Evolutionary conservation across 2,329 filamentous ascomycete genomes (phyloP).

Genomic region (Cercospora sojina): DNA sequence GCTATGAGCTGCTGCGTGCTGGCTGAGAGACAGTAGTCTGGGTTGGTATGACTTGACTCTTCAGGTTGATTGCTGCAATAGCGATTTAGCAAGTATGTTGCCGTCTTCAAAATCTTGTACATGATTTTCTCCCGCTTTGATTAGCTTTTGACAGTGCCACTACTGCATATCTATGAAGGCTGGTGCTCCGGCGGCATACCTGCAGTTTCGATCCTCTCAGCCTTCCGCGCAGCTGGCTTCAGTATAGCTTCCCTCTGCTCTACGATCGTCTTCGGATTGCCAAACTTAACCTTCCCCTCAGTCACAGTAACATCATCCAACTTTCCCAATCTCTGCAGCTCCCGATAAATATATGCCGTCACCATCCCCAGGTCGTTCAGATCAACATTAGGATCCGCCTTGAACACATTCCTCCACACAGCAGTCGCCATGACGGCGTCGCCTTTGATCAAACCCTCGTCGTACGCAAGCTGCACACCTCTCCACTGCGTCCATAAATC

Average conservation of each 20-base stretch:
- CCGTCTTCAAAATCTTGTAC: background rate
- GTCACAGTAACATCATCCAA: constrained; percentile 55
- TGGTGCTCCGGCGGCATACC: constrained; percentile 13
- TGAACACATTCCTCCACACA: constrained; percentile 91
- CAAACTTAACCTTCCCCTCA: constrained; percentile 52
- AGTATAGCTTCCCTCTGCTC: constrained; percentile 33
- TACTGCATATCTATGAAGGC: background rate
- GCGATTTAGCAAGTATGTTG: background rate
- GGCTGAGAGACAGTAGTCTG: background rate
- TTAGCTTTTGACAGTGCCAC: background rate
- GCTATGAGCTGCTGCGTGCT: background rate
- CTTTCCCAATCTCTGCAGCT: constrained; percentile 55
- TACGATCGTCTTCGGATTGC: constrained; percentile 44
- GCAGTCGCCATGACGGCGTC: constrained; percentile 77
- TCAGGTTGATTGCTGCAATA: background rate
- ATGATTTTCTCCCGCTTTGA: background rate
- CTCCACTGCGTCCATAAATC: constrained; percentile 94
- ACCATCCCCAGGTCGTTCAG: constrained; percentile 60
- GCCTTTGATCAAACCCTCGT: constrained; percentile 74
- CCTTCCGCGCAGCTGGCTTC: constrained; percentile 17
- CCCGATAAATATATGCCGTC: constrained; percentile 62
- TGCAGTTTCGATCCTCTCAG: constrained; percentile 3
- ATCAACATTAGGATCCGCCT: constrained; percentile 65
- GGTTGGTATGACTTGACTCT: background rate
- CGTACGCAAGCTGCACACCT: constrained; percentile 78